phyloP scores from a whole-genome alignment of 1,284 basidiomycete genomes.

The Malassezia pachydermatis region DNA sequence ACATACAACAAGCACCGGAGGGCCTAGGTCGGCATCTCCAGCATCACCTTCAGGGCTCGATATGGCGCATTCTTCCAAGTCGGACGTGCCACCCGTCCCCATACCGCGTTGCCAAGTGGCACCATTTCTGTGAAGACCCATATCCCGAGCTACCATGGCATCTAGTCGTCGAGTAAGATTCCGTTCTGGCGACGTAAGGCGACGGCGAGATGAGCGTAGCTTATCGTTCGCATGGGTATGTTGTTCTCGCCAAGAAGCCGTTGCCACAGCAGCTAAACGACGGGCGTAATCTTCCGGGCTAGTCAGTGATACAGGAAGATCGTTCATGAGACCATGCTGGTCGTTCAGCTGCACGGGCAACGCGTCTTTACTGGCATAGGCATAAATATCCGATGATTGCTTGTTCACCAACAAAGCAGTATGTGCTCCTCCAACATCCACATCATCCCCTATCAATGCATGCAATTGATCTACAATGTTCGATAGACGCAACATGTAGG shows the following conservation, averaged over 20 bases:
- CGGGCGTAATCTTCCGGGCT: constrained; percentile 6
- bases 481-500: not conserved
- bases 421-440: constrained; percentile 9
- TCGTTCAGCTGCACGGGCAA: too few relatives aligned
- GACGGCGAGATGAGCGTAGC: too few relatives aligned
- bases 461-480: constrained; percentile 4
- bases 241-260: constrained; percentile 12
- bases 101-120: too few relatives aligned
- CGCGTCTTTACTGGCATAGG: constrained; percentile 3
- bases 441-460: constrained; percentile 16
- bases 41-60: not conserved
- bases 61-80: not conserved
- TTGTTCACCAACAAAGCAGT: constrained; percentile 5
- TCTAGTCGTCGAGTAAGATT: too few relatives aligned
- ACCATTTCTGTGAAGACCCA: too few relatives aligned
- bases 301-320: not conserved
- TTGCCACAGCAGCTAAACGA: constrained; percentile 1
- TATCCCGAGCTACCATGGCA: too few relatives aligned
- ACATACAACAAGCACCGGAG: constrained; percentile 5
- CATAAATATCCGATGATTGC: constrained; percentile 10
- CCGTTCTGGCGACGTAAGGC: too few relatives aligned
- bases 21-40: not conserved
- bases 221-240: too few relatives aligned
- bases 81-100: not conserved
- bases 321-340: not conserved